These are phyloP conservation scores for Hymenoscyphus repandus DNA, from an alignment of 2,329 filamentous ascomycete species.

Conservation along the genomic window DNA sequence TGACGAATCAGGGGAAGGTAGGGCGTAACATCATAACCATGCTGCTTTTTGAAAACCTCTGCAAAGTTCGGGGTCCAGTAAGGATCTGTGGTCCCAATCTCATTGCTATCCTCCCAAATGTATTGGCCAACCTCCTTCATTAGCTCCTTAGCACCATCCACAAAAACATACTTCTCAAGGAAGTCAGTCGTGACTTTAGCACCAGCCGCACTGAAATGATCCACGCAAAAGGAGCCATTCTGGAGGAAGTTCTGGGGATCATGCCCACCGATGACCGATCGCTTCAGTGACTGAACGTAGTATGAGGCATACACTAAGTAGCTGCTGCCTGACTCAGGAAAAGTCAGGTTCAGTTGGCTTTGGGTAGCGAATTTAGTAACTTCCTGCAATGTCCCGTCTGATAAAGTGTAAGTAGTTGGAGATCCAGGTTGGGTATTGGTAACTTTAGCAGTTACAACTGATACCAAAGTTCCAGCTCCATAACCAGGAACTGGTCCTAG, in stretches of 20 bases:
- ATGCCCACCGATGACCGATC: conserved; percentile 1
- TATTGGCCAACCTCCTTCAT: conserved; percentile 34
- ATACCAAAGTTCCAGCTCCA: conserved; percentile 27
- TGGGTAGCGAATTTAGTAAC: not conserved
- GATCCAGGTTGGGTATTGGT: not conserved
- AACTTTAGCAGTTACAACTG: not conserved
- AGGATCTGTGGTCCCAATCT: conserved; percentile 25
- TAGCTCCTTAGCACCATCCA: conserved; percentile 28
- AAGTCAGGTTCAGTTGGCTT: not conserved
- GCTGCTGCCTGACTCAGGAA: conserved; percentile 11
- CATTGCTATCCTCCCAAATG: conserved; percentile 34
- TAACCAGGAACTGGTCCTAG: conserved; percentile 35
- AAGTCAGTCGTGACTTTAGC: conserved; percentile 34
- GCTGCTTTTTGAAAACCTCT: conserved; percentile 17
- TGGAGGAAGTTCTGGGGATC: conserved; percentile 25
- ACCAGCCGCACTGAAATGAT: conserved; percentile 35
- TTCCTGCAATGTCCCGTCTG: not conserved
- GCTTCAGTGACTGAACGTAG: conserved; percentile 12
- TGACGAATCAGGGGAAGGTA: conserved; percentile 33
- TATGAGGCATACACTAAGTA: conserved; percentile 7
- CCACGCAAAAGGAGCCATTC: conserved; percentile 35
- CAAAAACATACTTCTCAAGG: conserved; percentile 36
- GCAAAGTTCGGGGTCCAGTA: conserved; percentile 35
- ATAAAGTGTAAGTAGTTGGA: not conserved
- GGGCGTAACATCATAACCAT: conserved; percentile 32